These are phyloP conservation scores for Mycena belliarum DNA, from an alignment of 768 basidiomycete species.

Conservation along the genomic window DNA sequence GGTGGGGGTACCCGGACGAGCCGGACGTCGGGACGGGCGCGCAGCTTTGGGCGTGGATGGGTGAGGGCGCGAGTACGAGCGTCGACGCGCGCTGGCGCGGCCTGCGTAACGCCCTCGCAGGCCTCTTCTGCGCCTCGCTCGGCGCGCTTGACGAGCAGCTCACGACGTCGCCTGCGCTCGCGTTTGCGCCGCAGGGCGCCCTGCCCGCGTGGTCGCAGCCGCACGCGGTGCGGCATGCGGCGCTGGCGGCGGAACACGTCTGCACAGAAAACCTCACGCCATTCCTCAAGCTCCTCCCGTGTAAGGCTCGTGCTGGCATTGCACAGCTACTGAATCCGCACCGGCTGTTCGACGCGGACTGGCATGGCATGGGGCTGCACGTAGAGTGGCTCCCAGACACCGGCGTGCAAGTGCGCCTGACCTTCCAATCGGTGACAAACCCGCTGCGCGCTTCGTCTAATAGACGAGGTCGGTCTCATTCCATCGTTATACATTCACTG, in stretches of 20 bases:
- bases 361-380: constrained; percentile 86
- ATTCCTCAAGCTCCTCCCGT: constrained; percentile 92
- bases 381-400: constrained; percentile 59
- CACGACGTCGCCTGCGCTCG: constrained; percentile 64
- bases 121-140: constrained; percentile 92
- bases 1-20: constrained; percentile 82
- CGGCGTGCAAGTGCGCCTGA: constrained; percentile 66
- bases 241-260: constrained; percentile 81
- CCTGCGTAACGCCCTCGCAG: constrained; percentile 86
- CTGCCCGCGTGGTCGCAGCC: constrained; percentile 47
- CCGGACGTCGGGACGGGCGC: constrained; percentile 81
- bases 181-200: constrained; percentile 63
- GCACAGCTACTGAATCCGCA: constrained; percentile 84
- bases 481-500: too few relatives aligned
- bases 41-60: constrained; percentile 92
- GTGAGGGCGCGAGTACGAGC: constrained; percentile 63
- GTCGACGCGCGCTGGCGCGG: constrained; percentile 80
- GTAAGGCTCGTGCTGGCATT: constrained; percentile 85
- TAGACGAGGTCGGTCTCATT: constrained; percentile 41
- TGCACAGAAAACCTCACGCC: constrained; percentile 98
- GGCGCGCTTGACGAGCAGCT: constrained; percentile 74
- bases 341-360: constrained; percentile 83
- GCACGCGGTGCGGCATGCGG: constrained; percentile 71
- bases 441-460: constrained; percentile 58
- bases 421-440: constrained; percentile 78